phyloP scores from a whole-genome alignment of 1,284 basidiomycete genomes.

The Papiliotrema flavescens region DNA sequence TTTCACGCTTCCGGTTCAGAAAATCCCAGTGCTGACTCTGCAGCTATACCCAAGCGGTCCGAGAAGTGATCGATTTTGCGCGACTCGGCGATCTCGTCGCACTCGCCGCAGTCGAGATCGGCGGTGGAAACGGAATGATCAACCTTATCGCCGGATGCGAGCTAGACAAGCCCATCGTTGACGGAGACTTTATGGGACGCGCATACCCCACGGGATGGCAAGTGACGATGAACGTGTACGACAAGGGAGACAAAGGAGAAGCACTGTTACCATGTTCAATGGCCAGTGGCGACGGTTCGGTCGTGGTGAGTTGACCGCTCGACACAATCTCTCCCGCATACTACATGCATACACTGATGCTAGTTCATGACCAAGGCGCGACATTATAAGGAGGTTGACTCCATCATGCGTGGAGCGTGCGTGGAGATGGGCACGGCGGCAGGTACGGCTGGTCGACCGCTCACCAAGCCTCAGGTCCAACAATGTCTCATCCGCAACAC shows the following conservation, averaged over 20 bases:
- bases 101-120: constrained; percentile 43
- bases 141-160: constrained; percentile 48
- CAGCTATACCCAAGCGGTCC: constrained; percentile 18
- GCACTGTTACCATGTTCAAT: constrained; percentile 25
- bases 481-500: constrained; percentile 48
- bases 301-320: constrained; percentile 8
- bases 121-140: constrained; percentile 60
- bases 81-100: constrained; percentile 13
- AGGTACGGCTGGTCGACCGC: constrained; percentile 20
- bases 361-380: constrained; percentile 25
- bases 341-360: not conserved
- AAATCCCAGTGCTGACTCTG: not conserved
- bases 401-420: constrained; percentile 23
- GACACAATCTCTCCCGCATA: not conserved
- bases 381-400: constrained; percentile 23
- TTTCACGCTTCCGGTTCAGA: too few relatives aligned
- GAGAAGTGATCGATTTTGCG: constrained; percentile 15
- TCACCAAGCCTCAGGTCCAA: constrained; percentile 13
- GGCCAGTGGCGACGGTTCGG: constrained; percentile 26
- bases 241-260: constrained; percentile 16
- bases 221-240: constrained; percentile 31
- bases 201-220: constrained; percentile 33
- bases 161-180: constrained; percentile 49
- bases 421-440: constrained; percentile 38
- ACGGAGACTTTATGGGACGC: constrained; percentile 51